Conservation (phyloP, 1,139 yeast genomes). For the Saccharomyces hybrid region DNA sequence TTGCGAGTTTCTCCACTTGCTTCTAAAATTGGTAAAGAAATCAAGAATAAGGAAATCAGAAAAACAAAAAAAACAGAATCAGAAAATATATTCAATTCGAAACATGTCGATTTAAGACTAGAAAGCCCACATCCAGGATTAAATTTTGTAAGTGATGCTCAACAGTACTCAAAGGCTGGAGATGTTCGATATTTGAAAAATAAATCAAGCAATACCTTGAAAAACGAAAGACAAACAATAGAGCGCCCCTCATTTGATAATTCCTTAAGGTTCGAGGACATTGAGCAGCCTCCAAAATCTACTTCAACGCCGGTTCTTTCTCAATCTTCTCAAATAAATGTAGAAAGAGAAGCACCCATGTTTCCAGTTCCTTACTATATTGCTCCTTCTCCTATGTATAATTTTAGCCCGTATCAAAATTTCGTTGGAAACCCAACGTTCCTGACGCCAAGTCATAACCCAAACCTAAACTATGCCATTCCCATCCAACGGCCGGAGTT, state of each 20-base stretch:
- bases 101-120: neutral
- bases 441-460: slow-evolving; percentile 1
- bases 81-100: neutral
- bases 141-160: neutral
- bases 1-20: neutral
- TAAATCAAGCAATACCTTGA: neutral
- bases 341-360: neutral
- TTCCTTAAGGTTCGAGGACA: slow-evolving; percentile 32
- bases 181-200: neutral
- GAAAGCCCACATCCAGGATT: neutral
- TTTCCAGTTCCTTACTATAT: neutral
- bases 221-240: slow-evolving; percentile 4
- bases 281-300: slow-evolving; percentile 33
- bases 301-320: slow-evolving; percentile 32
- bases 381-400: slow-evolving; percentile 3
- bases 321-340: neutral
- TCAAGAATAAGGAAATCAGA: neutral
- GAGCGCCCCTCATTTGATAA: slow-evolving; percentile 3
- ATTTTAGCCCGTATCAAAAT: slow-evolving; percentile 3
- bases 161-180: neutral
- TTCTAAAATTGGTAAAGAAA: neutral
- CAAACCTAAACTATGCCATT: slow-evolving; percentile 9
- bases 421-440: neutral
- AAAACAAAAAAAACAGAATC: neutral
- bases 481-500: neutral